A percentile compares a stretch with the other conserved stretches of the same genome.
These are phyloP conservation scores for Elongisporangium prolatum DNA, from an alignment of 352 stramenopile species.

Conservation along the genomic window DNA sequence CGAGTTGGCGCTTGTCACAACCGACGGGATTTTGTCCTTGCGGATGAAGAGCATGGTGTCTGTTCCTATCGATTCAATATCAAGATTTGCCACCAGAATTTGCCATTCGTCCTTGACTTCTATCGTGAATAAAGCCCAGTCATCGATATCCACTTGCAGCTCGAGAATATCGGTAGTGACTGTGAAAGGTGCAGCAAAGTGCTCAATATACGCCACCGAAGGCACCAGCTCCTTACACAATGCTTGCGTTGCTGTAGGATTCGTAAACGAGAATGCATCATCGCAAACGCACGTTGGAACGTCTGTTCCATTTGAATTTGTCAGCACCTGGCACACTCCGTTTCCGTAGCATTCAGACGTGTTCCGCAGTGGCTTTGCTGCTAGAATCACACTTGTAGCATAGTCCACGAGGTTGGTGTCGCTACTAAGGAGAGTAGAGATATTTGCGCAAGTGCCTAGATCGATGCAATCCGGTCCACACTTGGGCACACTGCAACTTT, in stretches of 20 bases:
- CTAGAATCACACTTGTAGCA: slow-evolving; percentile 7
- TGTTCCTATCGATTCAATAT: slow-evolving; percentile 26
- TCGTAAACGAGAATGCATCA: slow-evolving; percentile 52
- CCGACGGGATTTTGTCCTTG: slow-evolving; percentile 52
- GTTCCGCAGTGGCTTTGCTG: slow-evolving; percentile 32
- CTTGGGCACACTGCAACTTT: slow-evolving; percentile 66
- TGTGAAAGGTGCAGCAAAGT: slow-evolving; percentile 43
- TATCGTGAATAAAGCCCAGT: slow-evolving; percentile 64
- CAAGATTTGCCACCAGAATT: slow-evolving; percentile 45
- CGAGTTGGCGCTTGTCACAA: slow-evolving; percentile 6
- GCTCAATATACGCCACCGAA: slow-evolving; percentile 52
- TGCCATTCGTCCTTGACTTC: slow-evolving; percentile 51
- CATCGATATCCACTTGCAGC: slow-evolving; percentile 35
- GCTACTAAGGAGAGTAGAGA: background rate
- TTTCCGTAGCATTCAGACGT: slow-evolving; percentile 76
- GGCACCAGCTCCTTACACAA: slow-evolving; percentile 60
- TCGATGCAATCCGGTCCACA: slow-evolving; percentile 72
- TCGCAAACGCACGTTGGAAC: slow-evolving; percentile 56
- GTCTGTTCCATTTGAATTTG: slow-evolving; percentile 7
- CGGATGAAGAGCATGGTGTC: slow-evolving; percentile 75
- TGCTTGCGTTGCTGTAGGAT: slow-evolving; percentile 32
- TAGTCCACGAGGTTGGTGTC: background rate
- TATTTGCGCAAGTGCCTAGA: slow-evolving; percentile 36
- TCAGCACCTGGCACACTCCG: slow-evolving; percentile 40
- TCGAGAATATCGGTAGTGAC: slow-evolving; percentile 31